Base-by-base conservation (phyloP, 495 filamentous ascomycete genomes). In the Pseudevernia furfuracea region DNA sequence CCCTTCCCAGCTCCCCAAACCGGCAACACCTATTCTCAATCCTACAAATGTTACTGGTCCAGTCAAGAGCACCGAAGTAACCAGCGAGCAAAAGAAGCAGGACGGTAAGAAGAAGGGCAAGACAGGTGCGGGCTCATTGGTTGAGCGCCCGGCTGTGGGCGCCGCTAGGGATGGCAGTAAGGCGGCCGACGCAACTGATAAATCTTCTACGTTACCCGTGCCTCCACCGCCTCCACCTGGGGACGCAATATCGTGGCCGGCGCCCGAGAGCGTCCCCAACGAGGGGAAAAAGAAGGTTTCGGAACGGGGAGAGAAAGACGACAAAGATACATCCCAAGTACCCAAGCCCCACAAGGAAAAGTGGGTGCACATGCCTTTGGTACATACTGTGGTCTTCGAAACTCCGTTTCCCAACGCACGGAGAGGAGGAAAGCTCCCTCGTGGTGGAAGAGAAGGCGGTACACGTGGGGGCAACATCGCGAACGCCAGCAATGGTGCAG, bases 171-270 rank as follows among this genome's bases (percentile, higher is more conserved):
- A 56, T 46, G 79, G 82, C 34, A 78, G 77, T 23, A 79, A 80
- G 65, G 48, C 60, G 39, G 41, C 71, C n/a, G 71, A 66, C 5
- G 65, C 74, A 32, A 64, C 71, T 30, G 67, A 66, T 34, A 65
- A 59, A 28, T 52, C 65, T 36, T 10, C 38, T 36, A 53, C 44
- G 34, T 39, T 25, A 39, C 55, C 53, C 23, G 58, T 81, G 21
- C 78, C 85, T 49, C 79, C 81, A 57, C 79, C 81, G 19, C 81
- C 87, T 19, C 81, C 86, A 6, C 87, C 88, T 43, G 88, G 83
- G 59, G 90, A 96, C 74, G 80, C 88, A 46, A 78, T 82, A 37
- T 85, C 85, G 37, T 98, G 94, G 94, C 94, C 94, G 25, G 96
- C 94, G 12, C 92, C 91, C 2, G 88, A 96, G 62, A 86, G 82